These are phyloP conservation scores for Phytopythium chamaehyphon DNA, from an alignment of 352 stramenopile species.

Conservation along the genomic window DNA sequence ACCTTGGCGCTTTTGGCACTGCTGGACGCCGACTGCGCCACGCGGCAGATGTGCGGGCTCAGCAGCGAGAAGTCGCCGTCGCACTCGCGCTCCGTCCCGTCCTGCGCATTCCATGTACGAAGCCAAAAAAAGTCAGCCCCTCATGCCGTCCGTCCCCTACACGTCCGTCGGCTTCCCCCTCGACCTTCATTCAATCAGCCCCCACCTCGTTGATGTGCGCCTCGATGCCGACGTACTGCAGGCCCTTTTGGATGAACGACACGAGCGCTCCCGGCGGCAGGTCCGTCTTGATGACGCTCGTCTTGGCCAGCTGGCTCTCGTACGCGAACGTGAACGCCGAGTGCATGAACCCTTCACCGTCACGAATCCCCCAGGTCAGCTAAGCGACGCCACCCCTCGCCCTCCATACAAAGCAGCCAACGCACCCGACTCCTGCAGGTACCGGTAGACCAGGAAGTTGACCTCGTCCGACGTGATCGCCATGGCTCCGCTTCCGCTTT, in stretches of 20 bases:
- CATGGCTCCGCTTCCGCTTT: constrained; percentile 45
- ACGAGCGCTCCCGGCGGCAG: constrained; percentile 96
- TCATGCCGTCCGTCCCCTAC: too few relatives aligned
- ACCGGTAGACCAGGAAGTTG: constrained; percentile 98
- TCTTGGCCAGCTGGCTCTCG: constrained; percentile 95
- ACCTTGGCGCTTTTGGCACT: constrained; percentile 55
- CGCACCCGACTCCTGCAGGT: constrained; percentile 94
- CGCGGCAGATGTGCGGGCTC: constrained; percentile 88
- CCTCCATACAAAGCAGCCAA: too few relatives aligned
- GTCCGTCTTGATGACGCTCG: constrained; percentile 89
- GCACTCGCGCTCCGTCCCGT: constrained; percentile 84
- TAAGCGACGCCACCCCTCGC: background rate
- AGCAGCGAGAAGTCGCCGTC: constrained; percentile 90
- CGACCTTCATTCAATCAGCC: too few relatives aligned
- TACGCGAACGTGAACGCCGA: constrained; percentile 98
- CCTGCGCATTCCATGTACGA: constrained; percentile 34
- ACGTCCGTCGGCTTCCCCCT: too few relatives aligned
- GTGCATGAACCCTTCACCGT: constrained; percentile 90
- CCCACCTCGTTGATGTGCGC: constrained; percentile 88
- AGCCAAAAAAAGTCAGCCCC: constrained; percentile 1
- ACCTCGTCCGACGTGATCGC: constrained; percentile 95
- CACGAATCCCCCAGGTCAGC: too few relatives aligned
- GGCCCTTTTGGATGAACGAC: constrained; percentile 98
- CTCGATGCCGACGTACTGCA: constrained; percentile 94
- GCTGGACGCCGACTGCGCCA: constrained; percentile 71